Evolutionary conservation across 2,329 filamentous ascomycete genomes (phyloP), one percentile per base, ranked within the genome.

Genomic region (Ceratocystis cacaofunesta): DNA sequence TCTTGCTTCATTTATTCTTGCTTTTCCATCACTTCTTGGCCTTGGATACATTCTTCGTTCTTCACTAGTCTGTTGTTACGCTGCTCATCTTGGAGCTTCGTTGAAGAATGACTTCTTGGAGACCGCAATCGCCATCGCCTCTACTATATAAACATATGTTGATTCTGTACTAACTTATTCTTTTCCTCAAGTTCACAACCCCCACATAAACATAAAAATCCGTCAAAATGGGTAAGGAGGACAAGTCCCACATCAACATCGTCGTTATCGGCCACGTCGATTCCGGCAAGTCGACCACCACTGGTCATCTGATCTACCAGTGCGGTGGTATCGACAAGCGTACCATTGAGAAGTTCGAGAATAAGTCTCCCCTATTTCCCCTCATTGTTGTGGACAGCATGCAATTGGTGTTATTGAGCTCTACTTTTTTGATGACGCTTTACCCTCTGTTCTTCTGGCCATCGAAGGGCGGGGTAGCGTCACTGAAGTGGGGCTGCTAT

Each of bases 261-360:
- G 91, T 96, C 82, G 91, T 96, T 80, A 95, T 95, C 85, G 91
- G 92, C 85, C 92, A 96, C 87, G 92, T 96, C 90, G 91, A 96
- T 83, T 95, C 91, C 80, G 92, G 92, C 83, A 96, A 96, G 88
- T 96, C 92, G 74, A 96, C 92, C 79, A 96, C 92, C 78, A 88
- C 80, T 74, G 85, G 87, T 80, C 87, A 92, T 85, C 87, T 99
- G 87, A 97, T 99, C 89, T 97, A 97, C 91, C 92, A 99, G 89
- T 97, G 94, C 85, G 94, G 94, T 88, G 94, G 94, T 90, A 99
- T 97, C 78, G 94, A 99, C 90, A 91, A 92, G 86, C 92, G 94
- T 91, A 97, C 92, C 81, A 99, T 99, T 79, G 94, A 99, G 89
- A 99, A 99, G 89, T 99, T 99, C 87, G 94, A 99, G 92, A 99